Conservation (phyloP, 228 moss, liverwort and hornwort genomes). For the Sphagnum magellanicum region DNA sequence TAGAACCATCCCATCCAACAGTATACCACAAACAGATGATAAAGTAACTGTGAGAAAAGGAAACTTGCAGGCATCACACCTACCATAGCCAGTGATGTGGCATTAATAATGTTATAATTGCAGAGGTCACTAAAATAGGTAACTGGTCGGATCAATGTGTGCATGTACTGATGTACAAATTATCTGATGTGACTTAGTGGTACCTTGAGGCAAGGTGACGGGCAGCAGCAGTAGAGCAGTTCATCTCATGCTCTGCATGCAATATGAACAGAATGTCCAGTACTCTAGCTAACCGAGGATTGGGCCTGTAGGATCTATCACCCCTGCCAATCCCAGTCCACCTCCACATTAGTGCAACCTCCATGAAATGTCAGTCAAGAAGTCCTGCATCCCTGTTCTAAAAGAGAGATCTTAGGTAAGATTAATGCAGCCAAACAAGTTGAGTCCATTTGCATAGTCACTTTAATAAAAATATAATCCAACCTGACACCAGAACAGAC, state of each 20-base stretch:
- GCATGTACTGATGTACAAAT: background rate
- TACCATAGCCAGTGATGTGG: no score
- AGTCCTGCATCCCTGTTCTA: no score
- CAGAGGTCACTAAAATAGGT: no score
- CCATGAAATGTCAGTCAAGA: no score
- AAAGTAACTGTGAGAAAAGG: no score
- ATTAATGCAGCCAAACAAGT: no score
- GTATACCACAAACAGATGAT: background rate
- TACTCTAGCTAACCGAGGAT: slow-evolving; percentile 78
- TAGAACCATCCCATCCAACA: background rate
- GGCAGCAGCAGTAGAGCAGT: slow-evolving; percentile 97
- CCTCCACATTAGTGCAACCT: no score
- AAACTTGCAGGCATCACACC: no score
- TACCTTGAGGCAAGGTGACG: slow-evolving; percentile 94
- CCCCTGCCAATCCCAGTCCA: slow-evolving; percentile 32
- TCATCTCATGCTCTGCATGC: slow-evolving; percentile 99
- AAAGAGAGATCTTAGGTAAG: no score
- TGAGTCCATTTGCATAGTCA: background rate
- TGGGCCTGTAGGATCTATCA: slow-evolving; percentile 78
- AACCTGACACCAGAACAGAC: no score
- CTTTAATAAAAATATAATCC: background rate
- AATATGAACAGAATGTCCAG: slow-evolving; percentile 89
- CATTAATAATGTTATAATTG: no score
- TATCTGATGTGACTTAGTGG: background rate
- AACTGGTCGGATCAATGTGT: no score